These are phyloP conservation scores for Yamadazyma endophytica DNA, from an alignment of 805 yeast genomes.

Conservation along the genomic window DNA sequence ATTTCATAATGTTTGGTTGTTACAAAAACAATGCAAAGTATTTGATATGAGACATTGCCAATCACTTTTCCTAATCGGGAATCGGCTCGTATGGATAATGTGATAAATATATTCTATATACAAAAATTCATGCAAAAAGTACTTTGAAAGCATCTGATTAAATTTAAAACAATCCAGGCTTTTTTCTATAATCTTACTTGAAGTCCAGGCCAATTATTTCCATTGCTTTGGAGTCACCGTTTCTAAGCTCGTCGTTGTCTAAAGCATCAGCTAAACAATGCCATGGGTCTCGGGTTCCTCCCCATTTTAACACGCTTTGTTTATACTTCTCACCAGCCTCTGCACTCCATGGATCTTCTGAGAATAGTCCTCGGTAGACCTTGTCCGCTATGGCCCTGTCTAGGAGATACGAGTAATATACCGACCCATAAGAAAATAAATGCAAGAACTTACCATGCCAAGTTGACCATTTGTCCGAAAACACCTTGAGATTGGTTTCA, in stretches of 20 bases:
- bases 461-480: constrained; percentile 64
- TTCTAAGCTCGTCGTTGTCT: constrained; percentile 53
- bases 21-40: too few relatives aligned
- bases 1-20: too few relatives aligned
- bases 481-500: constrained; percentile 55
- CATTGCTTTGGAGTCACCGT: constrained; percentile 76
- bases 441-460: constrained; percentile 98
- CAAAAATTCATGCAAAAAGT: too few relatives aligned
- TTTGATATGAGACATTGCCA: too few relatives aligned
- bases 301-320: constrained; percentile 77
- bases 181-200: too few relatives aligned
- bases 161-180: too few relatives aligned
- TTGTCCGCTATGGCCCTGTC: constrained; percentile 91
- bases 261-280: constrained; percentile 74
- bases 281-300: constrained; percentile 92
- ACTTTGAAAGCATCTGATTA: too few relatives aligned
- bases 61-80: too few relatives aligned
- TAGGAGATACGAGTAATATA: constrained; percentile 85
- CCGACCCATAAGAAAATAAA: constrained; percentile 87
- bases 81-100: too few relatives aligned
- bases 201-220: constrained; percentile 21
- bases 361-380: constrained; percentile 74
- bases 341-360: constrained; percentile 63
- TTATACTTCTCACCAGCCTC: constrained; percentile 74
- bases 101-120: too few relatives aligned